Evolutionary conservation across 768 basidiomycete species (phyloP).

Genomic region (Rhodotorula graminis): DNA sequence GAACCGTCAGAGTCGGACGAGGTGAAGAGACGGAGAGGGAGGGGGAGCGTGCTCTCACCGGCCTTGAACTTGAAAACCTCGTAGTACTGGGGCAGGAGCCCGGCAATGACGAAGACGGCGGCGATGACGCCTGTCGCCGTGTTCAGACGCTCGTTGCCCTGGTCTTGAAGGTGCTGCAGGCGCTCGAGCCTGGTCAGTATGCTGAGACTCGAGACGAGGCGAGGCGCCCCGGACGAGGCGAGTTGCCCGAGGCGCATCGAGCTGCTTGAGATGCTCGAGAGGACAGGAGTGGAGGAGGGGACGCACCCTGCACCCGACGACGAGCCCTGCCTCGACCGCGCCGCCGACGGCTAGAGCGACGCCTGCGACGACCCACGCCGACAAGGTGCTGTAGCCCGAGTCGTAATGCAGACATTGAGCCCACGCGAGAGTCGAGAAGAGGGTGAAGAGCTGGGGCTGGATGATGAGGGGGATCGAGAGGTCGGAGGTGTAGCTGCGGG

Average conservation of each 20-base stretch:
- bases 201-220: not conserved
- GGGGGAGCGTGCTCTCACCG: not conserved
- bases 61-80: constrained; percentile 63
- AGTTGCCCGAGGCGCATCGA: no score
- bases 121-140: constrained; percentile 62
- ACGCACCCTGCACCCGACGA: constrained; percentile 58
- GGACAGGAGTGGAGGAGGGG: no score
- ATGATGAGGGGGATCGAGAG: constrained; percentile 68
- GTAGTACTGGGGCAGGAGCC: constrained; percentile 60
- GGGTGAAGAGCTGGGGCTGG: constrained; percentile 58
- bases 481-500: constrained; percentile 50
- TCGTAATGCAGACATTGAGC: constrained; percentile 68
- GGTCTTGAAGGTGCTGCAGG: constrained; percentile 48
- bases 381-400: constrained; percentile 47
- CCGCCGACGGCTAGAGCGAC: constrained; percentile 53
- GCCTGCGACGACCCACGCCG: constrained; percentile 49
- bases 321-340: constrained; percentile 59
- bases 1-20: no score
- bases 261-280: no score
- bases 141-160: constrained; percentile 49
- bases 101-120: constrained; percentile 54
- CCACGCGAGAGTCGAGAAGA: constrained; percentile 61
- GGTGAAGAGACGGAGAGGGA: not conserved
- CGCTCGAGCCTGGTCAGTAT: not conserved
- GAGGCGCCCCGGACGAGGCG: no score